Conservation (phyloP, 1,139 yeast genomes). For the Schwanniomyces etchellsii region DNA sequence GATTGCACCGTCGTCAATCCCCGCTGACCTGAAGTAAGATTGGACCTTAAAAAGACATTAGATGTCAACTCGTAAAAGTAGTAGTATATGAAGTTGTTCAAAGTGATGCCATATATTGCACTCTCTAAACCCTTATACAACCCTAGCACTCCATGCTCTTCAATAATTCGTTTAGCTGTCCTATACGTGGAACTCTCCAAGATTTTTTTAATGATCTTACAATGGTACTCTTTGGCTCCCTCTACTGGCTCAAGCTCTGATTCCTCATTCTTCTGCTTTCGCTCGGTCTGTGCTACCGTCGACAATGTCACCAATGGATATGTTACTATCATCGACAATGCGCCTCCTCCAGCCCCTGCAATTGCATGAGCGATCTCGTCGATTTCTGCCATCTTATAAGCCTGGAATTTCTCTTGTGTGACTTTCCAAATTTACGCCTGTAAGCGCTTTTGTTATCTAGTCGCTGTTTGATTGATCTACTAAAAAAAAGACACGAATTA, state of each 20-base stretch:
- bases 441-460: background rate
- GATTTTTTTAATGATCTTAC: constrained; percentile 17
- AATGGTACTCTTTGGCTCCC: constrained; percentile 9
- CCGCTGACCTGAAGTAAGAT: constrained; percentile 17
- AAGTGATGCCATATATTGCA: constrained; percentile 79
- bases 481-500: background rate
- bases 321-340: constrained; percentile 76
- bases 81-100: constrained; percentile 85
- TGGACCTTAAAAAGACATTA: constrained; percentile 45
- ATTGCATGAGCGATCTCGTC: constrained; percentile 76
- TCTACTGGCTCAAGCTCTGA: constrained; percentile 2
- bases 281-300: constrained; percentile 73
- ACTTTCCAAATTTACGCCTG: background rate
- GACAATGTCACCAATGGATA: constrained; percentile 82
- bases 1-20: constrained; percentile 66
- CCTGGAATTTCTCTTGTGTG: background rate
- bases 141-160: constrained; percentile 63
- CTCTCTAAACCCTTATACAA: constrained; percentile 83
- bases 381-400: constrained; percentile 28
- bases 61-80: constrained; percentile 79
- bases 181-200: constrained; percentile 20
- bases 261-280: constrained; percentile 30
- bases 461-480: background rate
- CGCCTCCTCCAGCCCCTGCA: constrained; percentile 93
- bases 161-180: constrained; percentile 43